These are phyloP conservation scores for Leccinum ochraceum DNA, from an alignment of 768 basidiomycete genomes.

Conservation along the genomic window DNA sequence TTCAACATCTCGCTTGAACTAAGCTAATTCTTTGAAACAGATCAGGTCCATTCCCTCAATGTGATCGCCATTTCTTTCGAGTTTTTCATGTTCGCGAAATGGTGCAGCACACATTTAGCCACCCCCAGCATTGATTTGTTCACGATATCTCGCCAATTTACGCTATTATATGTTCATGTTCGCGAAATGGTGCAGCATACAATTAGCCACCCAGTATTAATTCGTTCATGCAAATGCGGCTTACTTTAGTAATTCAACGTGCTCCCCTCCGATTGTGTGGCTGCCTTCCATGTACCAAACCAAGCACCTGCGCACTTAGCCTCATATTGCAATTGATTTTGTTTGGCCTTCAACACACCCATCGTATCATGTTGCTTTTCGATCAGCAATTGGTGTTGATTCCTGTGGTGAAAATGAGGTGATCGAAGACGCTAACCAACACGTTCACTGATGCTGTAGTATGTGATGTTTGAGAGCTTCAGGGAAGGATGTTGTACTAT, in stretches of 20 bases:
- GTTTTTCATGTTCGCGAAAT: not conserved
- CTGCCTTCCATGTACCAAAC: constrained; percentile 1
- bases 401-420: not conserved
- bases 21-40: constrained; percentile 1
- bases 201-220: too few species aligned
- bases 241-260: not conserved
- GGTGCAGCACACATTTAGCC: not conserved
- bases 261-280: not conserved
- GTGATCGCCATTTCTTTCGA: not conserved
- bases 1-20: not conserved
- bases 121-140: too few species aligned
- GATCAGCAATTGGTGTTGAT: not conserved
- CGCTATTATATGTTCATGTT: not conserved
- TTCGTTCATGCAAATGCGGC: not conserved
- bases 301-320: not conserved
- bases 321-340: not conserved
- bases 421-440: not conserved
- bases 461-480: too few species aligned
- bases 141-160: constrained; percentile 2
- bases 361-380: not conserved
- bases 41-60: not conserved
- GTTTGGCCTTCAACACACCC: not conserved
- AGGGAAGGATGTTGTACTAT: not conserved
- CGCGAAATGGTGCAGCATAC: not conserved
- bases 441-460: not conserved